Evolutionary conservation across 1,284 basidiomycete genomes (phyloP).

Genomic region (Ustilago nuda): DNA sequence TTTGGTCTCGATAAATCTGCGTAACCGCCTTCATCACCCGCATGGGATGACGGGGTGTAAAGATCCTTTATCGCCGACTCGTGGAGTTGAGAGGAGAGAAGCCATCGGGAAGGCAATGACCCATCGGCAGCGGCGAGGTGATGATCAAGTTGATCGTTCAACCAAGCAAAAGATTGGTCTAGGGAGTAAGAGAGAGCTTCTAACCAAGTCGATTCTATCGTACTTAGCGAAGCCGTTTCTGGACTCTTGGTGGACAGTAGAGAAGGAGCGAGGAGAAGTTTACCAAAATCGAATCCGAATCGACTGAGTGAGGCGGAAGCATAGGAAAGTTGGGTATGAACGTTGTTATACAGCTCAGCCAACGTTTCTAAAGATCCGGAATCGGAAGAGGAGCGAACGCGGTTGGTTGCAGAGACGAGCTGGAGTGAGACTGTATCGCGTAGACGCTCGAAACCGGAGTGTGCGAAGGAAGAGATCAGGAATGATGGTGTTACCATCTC

Average conservation of each 20-base stretch:
- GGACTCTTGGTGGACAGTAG: background rate
- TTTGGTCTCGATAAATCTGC: conserved; percentile 30
- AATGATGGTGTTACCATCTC: conserved; percentile 28
- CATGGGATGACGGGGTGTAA: background rate
- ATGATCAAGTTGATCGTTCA: conserved; percentile 16
- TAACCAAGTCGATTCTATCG: conserved; percentile 26
- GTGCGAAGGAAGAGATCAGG: conserved; percentile 42
- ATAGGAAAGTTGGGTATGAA: conserved; percentile 50
- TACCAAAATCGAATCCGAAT: conserved; percentile 49
- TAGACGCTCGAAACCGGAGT: conserved; percentile 24
- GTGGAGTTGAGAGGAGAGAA: conserved; percentile 24
- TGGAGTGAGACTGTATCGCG: conserved; percentile 23
- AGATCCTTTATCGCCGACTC: conserved; percentile 16
- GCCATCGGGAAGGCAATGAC: conserved; percentile 18
- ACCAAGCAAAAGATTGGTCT: conserved; percentile 10
- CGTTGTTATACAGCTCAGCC: conserved; percentile 26
- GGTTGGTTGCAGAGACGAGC: conserved; percentile 11
- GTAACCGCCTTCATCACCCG: conserved; percentile 2
- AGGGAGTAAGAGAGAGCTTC: conserved; percentile 20
- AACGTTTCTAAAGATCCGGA: conserved; percentile 23
- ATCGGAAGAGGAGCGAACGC: background rate
- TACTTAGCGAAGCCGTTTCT: conserved; percentile 5
- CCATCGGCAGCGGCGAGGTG: background rate
- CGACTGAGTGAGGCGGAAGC: conserved; percentile 35
- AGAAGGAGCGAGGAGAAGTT: conserved; percentile 22